A percentile compares a stretch with the other conserved stretches of the same genome.
Conservation (phyloP, 2,329 filamentous ascomycete species). For the Pseudohalonectria lignicola region DNA sequence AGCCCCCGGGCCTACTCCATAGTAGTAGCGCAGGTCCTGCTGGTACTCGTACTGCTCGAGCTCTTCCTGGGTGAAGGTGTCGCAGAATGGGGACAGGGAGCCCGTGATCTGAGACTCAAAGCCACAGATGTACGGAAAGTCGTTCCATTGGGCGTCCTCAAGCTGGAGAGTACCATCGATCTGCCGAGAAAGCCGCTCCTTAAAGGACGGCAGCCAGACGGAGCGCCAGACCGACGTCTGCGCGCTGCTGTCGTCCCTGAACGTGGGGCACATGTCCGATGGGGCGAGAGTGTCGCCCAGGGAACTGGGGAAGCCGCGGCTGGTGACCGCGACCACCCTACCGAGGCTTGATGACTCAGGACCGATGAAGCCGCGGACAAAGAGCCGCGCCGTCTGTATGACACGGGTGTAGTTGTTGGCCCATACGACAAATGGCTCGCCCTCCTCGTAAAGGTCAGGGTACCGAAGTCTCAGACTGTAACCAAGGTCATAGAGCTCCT, state of each 20-base stretch:
- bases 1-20: slow-evolving; percentile 48
- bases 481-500: slow-evolving; percentile 47
- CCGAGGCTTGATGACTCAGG: slow-evolving; percentile 40
- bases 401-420: slow-evolving; percentile 56
- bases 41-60: slow-evolving; percentile 54
- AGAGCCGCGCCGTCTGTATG: slow-evolving; percentile 50
- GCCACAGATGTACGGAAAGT: slow-evolving; percentile 56
- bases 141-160: slow-evolving; percentile 26
- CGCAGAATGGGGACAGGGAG: slow-evolving; percentile 49
- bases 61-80: slow-evolving; percentile 50
- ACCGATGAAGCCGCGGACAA: slow-evolving; percentile 50
- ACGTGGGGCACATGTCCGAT: slow-evolving; percentile 51
- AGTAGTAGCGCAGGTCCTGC: slow-evolving; percentile 59
- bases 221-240: slow-evolving; percentile 34
- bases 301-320: slow-evolving; percentile 34
- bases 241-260: slow-evolving; percentile 40
- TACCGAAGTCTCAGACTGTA: slow-evolving; percentile 38
- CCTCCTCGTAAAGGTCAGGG: slow-evolving; percentile 36
- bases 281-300: slow-evolving; percentile 53
- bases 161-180: slow-evolving; percentile 44
- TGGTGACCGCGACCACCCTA: slow-evolving; percentile 46
- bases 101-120: slow-evolving; percentile 61
- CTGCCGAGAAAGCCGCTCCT: slow-evolving; percentile 39
- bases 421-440: slow-evolving; percentile 46
- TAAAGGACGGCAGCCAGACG: slow-evolving; percentile 31